Evolutionary conservation across 2,329 filamentous ascomycete genomes (phyloP), one percentile per base, ranked within the genome.

Genomic region (Aschersonia sp.): DNA sequence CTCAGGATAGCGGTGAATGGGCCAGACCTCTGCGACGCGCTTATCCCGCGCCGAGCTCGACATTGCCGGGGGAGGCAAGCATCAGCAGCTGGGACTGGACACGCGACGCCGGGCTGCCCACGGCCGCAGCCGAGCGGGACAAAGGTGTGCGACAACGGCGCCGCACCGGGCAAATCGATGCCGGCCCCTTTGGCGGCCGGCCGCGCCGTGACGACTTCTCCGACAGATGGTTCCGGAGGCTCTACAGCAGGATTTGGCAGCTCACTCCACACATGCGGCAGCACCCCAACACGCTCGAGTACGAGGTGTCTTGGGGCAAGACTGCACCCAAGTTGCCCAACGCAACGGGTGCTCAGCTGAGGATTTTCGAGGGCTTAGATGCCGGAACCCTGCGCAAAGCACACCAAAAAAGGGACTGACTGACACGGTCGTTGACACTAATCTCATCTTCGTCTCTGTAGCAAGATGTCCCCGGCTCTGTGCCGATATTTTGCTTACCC

Each of bases 341-440:
- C 40, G 61, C 67, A 4, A 59, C 60, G 0, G 47, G 55, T 2
- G 56, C 54, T 2, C 66, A 72, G 46, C 53, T 62, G 12, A 59
- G 62, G 30, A 63, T 79, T n/a, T 79, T 79, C 47, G 58, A 71
- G 44, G 72, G 66, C 4, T 61, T 72, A 6, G 59, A 70, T 32
- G 47, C 51, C 4, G 51, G 53, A 5, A 65, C 64, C 6, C 22
- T 22, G 22, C 22, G 22, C 22, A 22, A 22, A 22, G 22, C 22
- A 22, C 22, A 22, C 22, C 22, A 22, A 50, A 50, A 12, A 53
- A 50, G 30, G 9, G 46, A 30, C 29, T 44, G 22, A 45, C 41
- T n/a, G 45, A 30, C 9, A 45, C 35, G 44, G 51, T 37, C 22
- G 22, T 3, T 3, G 22, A 22, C 22, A 22, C 22, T 22, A 22